Evolutionary conservation across 768 basidiomycete genomes (phyloP).

Genomic region (Aureoboletus auriporus): DNA sequence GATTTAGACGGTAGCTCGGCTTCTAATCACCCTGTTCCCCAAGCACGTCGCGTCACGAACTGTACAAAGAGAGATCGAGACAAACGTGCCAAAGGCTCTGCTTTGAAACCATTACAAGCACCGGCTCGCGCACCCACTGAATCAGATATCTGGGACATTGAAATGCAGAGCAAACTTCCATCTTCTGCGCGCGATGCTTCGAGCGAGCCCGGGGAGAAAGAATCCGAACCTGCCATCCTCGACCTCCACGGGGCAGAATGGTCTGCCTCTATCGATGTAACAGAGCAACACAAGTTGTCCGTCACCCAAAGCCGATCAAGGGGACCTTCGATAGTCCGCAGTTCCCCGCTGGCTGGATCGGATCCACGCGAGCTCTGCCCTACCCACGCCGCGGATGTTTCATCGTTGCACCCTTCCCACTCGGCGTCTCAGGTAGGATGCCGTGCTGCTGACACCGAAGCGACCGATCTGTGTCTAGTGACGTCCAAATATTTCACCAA

Average conservation of each 20-base stretch:
- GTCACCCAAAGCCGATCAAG: background rate
- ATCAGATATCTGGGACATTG: slow-evolving; percentile 58
- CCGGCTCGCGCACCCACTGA: slow-evolving; percentile 10
- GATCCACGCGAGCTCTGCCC: slow-evolving; percentile 10
- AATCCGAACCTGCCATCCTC: slow-evolving; percentile 31
- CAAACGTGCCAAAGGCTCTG: background rate
- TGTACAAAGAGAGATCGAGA: background rate
- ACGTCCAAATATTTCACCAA: slow-evolving; percentile 15
- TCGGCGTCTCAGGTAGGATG: slow-evolving; percentile 49
- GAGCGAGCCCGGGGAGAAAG: slow-evolving; percentile 11
- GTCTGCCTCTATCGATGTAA: slow-evolving; percentile 13
- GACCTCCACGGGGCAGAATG: slow-evolving; percentile 33
- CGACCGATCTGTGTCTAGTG: slow-evolving; percentile 2
- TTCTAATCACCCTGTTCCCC: slow-evolving; percentile 13
- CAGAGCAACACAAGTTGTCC: slow-evolving; percentile 1
- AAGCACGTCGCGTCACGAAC: slow-evolving; percentile 6
- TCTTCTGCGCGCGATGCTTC: slow-evolving; percentile 16
- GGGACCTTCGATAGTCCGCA: background rate
- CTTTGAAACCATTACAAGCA: background rate
- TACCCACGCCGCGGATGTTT: slow-evolving; percentile 3
- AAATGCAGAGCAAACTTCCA: slow-evolving; percentile 32
- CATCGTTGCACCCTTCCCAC: slow-evolving; percentile 46
- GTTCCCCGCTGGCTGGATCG: slow-evolving; percentile 23
- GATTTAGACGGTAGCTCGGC: slow-evolving; percentile 5
- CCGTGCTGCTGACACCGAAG: slow-evolving; percentile 6